Conservation (phyloP, 805 yeast genomes). For the Kluyveromyces lactis region DNA sequence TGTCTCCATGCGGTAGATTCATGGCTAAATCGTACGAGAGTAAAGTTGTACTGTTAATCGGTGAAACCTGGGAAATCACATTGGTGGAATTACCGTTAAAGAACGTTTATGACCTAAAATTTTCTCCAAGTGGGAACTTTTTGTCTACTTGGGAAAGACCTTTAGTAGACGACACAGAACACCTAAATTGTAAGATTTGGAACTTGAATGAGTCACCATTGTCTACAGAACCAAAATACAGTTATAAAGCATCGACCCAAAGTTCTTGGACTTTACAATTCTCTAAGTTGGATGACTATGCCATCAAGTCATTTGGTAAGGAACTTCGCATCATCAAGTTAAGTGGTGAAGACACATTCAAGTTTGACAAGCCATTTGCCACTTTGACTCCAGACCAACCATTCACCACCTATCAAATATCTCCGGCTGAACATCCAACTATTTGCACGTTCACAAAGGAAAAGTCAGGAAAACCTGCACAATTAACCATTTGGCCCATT, state of each 20-base stretch:
- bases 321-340: slow-evolving; percentile 27
- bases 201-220: slow-evolving; percentile 43
- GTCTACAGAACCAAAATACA: slow-evolving; percentile 21
- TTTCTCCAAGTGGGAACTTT: slow-evolving; percentile 82
- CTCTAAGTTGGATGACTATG: slow-evolving; percentile 28
- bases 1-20: slow-evolving; percentile 30
- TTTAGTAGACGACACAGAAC: slow-evolving; percentile 58
- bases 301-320: slow-evolving; percentile 22
- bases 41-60: slow-evolving; percentile 22
- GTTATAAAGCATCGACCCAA: slow-evolving; percentile 74
- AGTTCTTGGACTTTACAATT: slow-evolving; percentile 61
- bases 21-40: slow-evolving; percentile 25
- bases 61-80: slow-evolving; percentile 19
- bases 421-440: slow-evolving; percentile 86
- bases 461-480: slow-evolving; percentile 80
- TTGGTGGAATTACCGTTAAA: slow-evolving; percentile 30
- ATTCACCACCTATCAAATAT: slow-evolving; percentile 44
- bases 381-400: slow-evolving; percentile 42
- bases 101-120: slow-evolving; percentile 74
- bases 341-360: slow-evolving; percentile 39
- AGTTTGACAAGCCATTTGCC: slow-evolving; percentile 47
- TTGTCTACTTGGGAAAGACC: slow-evolving; percentile 90
- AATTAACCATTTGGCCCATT: slow-evolving; percentile 60
- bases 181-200: slow-evolving; percentile 74
- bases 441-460: slow-evolving; percentile 89